These are phyloP conservation scores for Trifolium dubium DNA, from an alignment of 306 rosid genomes.

Conservation along the genomic window DNA sequence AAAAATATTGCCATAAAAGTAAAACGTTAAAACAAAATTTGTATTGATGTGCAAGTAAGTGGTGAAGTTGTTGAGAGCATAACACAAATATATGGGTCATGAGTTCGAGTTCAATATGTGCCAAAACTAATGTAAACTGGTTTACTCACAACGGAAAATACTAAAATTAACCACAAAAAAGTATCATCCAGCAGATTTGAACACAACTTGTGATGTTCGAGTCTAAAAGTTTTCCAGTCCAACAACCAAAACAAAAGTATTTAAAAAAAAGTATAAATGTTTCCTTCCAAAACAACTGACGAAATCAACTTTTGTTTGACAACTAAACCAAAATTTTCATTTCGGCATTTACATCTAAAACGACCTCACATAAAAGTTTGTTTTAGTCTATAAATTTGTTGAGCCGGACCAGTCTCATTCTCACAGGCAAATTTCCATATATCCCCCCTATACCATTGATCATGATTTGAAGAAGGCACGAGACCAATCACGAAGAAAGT, in stretches of 20 bases:
- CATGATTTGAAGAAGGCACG: constrained; percentile 28
- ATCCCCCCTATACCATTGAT: constrained; percentile 5
- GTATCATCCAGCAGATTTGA: not conserved
- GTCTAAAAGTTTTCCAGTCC: not conserved
- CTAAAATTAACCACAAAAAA: not conserved
- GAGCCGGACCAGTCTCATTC: constrained; percentile 8
- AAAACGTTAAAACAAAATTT: not conserved
- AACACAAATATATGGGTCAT: not conserved
- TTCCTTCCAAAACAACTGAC: not conserved
- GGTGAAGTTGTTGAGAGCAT: not conserved
- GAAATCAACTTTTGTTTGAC: not conserved
- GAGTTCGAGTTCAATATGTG: not conserved
- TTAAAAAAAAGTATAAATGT: not conserved
- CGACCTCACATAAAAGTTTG: not conserved
- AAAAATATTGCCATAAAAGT: not conserved
- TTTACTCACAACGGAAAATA: not conserved
- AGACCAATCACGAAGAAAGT: constrained; percentile 7
- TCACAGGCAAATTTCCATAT: constrained; percentile 26
- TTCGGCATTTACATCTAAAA: constrained; percentile 3
- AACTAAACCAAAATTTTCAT: not conserved
- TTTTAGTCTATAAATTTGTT: not conserved
- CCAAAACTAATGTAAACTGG: not conserved
- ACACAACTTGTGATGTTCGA: not conserved
- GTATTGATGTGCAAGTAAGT: not conserved
- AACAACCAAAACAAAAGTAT: no score